Percentiles rank a stretch among this genome's conserved stretches.
phyloP scores from a whole-genome alignment of 257 asterid genomes.

The Coffea canephora region DNA sequence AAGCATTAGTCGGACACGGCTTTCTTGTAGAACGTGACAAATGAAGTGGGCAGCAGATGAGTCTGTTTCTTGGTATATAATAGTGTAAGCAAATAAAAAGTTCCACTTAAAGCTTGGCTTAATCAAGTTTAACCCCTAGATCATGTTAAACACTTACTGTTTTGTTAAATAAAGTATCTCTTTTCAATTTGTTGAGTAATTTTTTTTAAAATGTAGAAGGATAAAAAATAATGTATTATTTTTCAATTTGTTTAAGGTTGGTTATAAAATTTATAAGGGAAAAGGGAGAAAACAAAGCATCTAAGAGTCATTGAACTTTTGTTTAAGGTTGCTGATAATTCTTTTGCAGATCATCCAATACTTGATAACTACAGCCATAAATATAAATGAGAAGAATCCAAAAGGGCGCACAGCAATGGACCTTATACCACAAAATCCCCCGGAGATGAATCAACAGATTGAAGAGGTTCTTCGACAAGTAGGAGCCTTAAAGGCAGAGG shows the following conservation, averaged over 20 bases:
- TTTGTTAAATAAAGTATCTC: not conserved
- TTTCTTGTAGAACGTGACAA: too few species aligned
- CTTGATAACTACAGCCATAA: constrained; percentile 24
- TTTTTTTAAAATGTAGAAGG: too few species aligned
- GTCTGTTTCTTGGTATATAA: too few species aligned
- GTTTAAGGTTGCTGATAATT: not conserved
- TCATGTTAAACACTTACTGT: not conserved
- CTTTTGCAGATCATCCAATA: constrained; percentile 28
- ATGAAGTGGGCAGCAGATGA: too few species aligned
- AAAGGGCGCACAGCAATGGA: constrained; percentile 36
- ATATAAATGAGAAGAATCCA: constrained; percentile 21
- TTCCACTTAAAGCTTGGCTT: too few species aligned
- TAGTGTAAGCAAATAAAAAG: too few species aligned
- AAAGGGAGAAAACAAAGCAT: too few species aligned
- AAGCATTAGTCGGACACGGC: too few species aligned
- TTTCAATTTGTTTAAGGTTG: too few species aligned
- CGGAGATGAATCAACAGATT: constrained; percentile 28
- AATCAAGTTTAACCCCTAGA: not conserved
- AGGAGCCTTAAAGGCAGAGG: constrained; percentile 18
- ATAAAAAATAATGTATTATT: too few species aligned
- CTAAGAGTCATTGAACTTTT: too few species aligned
- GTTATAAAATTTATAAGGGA: too few species aligned
- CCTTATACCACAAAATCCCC: constrained; percentile 28
- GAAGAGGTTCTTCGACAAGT: constrained; percentile 26
- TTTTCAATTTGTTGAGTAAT: not conserved